Evolutionary conservation across 2,329 filamentous ascomycete species (phyloP).

Genomic region (Penicillium sp.): DNA sequence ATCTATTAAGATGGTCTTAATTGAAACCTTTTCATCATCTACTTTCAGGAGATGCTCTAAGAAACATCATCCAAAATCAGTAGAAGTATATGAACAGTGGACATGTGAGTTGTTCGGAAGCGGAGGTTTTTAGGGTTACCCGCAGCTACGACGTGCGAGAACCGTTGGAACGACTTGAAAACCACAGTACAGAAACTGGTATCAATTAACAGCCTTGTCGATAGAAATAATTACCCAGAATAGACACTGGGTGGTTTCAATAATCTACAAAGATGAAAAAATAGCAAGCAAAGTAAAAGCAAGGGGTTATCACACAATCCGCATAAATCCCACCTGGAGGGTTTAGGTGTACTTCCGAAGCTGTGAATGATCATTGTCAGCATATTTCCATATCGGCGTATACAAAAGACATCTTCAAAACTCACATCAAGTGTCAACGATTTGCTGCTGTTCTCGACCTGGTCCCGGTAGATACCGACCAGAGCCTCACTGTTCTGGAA

Average conservation of each 20-base stretch:
- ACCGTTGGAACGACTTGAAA: not conserved
- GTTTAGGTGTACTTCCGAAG: constrained; percentile 39
- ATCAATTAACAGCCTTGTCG: constrained; percentile 18
- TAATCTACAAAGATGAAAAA: constrained; percentile 26
- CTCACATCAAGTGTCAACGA: constrained; percentile 94
- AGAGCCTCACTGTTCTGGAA: constrained; percentile 96
- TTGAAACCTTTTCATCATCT: not conserved
- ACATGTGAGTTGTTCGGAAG: not conserved
- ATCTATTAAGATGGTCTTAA: not conserved
- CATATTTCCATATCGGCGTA: not conserved
- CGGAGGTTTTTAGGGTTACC: not conserved
- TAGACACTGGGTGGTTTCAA: constrained; percentile 3
- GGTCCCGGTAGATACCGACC: constrained; percentile 93
- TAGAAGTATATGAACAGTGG: not conserved
- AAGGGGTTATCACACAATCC: constrained; percentile 18
- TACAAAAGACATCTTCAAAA: constrained; percentile 19
- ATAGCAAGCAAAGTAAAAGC: constrained; percentile 6
- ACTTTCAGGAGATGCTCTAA: not conserved
- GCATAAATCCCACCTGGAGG: constrained; percentile 2
- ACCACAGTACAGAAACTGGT: constrained; percentile 10
- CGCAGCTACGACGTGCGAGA: not conserved
- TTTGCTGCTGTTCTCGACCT: constrained; percentile 87
- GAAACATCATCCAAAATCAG: not conserved
- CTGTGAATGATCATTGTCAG: constrained; percentile 23
- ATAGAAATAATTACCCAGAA: constrained; percentile 2